Base-by-base conservation (phyloP, 176 grass and related monocot genomes). In the Aegilops longissima region DNA sequence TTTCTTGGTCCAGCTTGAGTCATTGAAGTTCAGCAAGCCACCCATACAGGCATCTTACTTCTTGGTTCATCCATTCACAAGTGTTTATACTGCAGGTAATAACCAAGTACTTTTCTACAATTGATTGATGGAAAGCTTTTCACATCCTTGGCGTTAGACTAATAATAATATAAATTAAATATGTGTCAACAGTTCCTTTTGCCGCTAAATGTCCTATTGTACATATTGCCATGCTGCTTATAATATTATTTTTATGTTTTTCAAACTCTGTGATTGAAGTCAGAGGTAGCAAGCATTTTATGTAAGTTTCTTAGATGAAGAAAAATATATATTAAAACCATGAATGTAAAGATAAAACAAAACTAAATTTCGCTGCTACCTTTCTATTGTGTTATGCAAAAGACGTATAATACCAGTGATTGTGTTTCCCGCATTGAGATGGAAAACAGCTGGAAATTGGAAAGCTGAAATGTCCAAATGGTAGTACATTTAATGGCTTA, bases 81-180 rank as follows among this genome's bases (percentile, higher is more conserved):
- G 83, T 69, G 31, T 85, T 9, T 78, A 68, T 17, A 58, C 74
- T 39, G 5, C 44, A 75, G 73, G 71, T 84, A 84, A 51, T 24
- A 71, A 38, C 39, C 30, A n/a, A 21, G 33, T 61, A 13, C 3
- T 65, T 65, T 49, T 11, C 11, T 70, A n/a, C 31, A 58, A 1
- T 45, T 66, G 45, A 31, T 38, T 38, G 42, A 66, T 85, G 20
- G 2, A 18, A 58, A 56, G 4, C 0, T 52, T 78, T 54, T 72
- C 21, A 66, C 25, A 69, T 42, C 31, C 51, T n/a, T 39, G 16
- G 33, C 5, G 67, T 56, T 58, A 36, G 49, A 21, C 17, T 70
- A 38, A 38, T 18, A 35, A 35, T 38, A 12, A 52, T 0, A 52
- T 0, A 3, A 24, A 8, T 64, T 34, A 65, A 84, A 9, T 5